Conservation (phyloP, 108 stramenopile genomes). For the Cyclotella atomus region DNA sequence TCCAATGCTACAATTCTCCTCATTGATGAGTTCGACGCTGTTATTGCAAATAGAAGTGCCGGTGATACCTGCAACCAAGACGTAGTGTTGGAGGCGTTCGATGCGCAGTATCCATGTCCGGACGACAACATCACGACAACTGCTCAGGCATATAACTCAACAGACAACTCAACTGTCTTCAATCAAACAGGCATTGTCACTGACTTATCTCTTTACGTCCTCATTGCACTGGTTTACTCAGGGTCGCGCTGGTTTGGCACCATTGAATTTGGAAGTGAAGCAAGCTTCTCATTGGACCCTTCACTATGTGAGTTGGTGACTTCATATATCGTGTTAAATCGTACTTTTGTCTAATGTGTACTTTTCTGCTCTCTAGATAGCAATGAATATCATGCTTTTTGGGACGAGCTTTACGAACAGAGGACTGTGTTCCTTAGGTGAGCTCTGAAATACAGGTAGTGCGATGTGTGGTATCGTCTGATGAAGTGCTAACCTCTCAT, state of each 20-base stretch:
- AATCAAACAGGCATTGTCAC: no score
- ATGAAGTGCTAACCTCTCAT: not conserved
- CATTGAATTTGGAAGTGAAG: not conserved
- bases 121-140: no score
- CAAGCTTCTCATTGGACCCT: no score
- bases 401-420: not conserved
- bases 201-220: not conserved
- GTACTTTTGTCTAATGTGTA: no score
- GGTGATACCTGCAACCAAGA: not conserved
- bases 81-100: not conserved
- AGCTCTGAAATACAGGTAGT: not conserved
- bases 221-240: not conserved
- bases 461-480: not conserved
- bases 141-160: no score
- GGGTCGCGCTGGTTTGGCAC: slow-evolving; percentile 12
- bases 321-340: no score
- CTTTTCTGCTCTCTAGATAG: no score
- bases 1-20: not conserved
- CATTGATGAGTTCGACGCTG: not conserved
- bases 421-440: slow-evolving; percentile 1
- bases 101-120: not conserved
- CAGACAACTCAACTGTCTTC: no score
- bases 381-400: slow-evolving; percentile 3
- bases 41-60: not conserved
- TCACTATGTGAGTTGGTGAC: no score